Base-by-base conservation (phyloP, 2,329 filamentous ascomycete species). In the Penicillium sp. region DNA sequence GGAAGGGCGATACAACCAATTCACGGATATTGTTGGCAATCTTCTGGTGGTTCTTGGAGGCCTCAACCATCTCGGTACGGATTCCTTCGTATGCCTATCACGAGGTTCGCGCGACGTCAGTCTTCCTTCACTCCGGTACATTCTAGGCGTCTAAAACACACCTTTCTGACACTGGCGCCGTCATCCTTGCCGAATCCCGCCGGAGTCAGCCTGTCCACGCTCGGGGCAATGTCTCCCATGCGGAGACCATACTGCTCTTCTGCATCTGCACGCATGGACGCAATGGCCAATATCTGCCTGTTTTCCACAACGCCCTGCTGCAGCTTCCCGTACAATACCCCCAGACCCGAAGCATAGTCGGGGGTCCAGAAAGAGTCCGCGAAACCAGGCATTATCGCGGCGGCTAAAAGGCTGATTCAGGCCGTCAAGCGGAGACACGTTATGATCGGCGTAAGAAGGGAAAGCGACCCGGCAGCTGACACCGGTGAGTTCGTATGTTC, bases 1-100 rank as follows among this genome's bases (percentile, higher is more conserved):
- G 81, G 71, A 98, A 98, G 7, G 93, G 94, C 61, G 85, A 87
- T 24, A 98, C 86, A 44, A 98, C 93, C 17, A 98, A 80, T 69
- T 98, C 91, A 56, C 91, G 86, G 64, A 98, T 97, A 68, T 89
- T 96, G 65, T 89, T 88, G 37, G 90, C 89, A 58, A 98, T 97
- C 74, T 95, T 96, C 67, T 84, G 85, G 77, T 98, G 93, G 69
- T 83, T 95, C 62, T 84, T 85, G 46, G 89, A 77, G 24, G 90
- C 90, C 65, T 95, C 87, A 59, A 88, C 81, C 90, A 97, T 96
- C 71, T 96, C 90, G 50, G 78, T 81, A 57, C 89, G 87, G 58
- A 97, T 85, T 56, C 91, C 91, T 64, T 97, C 91, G 69, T 94
- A 97, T 44, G 91, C 91, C 88, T 95, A 63, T 51, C 54, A 37